Evolutionary conservation across 768 basidiomycete species (phyloP), one percentile per base, ranked within the genome.

Genomic region (Lyophyllum shimeji): DNA sequence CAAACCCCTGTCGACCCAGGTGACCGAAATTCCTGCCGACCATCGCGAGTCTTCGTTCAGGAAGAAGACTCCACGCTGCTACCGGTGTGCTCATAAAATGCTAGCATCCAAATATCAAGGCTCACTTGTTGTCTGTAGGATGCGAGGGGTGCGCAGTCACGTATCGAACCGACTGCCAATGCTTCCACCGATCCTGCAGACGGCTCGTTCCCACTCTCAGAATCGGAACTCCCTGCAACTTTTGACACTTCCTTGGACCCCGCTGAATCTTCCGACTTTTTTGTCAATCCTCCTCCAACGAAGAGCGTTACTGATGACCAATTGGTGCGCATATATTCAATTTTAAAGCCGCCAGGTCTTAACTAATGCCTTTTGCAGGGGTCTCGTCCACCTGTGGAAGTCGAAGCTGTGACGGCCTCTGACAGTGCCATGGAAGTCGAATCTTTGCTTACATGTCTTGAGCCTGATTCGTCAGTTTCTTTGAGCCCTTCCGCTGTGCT

Each of bases 171-270:
- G 31, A 13, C 49, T 20, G 21, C 2, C 18, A 44, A 54, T 20
- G 13, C 24, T 18, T 52, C 52, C 44, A 12, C 43, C 23, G 31
- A 59, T 20, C 60, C 60, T 23, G 56, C 56, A 49, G 63, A 69
- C 42, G 59, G 34, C 34, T 69, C 66, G 8, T 64, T 69, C 33
- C 66, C 62, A 20, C 58, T 69, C 40, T 65, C 66, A 27, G 65
- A 68, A 37, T 65, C 64, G 17, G 60, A 59, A 31, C 43, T 69
- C 34, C 68, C 69, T 7, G 51, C 52, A 18, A 67, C 56, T 25
- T 70, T 71, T 56, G 69, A 74, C 25, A 27, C 60, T 17, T 58
- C 63, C 43, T 33, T 46, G 17, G 61, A 55, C 46, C 34, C n/a
- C 12, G 34, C 7, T 34, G 54, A 56, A 18, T n/a, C 54, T 12